These are phyloP conservation scores for Alternaria hordeiaustralica DNA, from an alignment of 2,329 filamentous ascomycete genomes.

Conservation along the genomic window DNA sequence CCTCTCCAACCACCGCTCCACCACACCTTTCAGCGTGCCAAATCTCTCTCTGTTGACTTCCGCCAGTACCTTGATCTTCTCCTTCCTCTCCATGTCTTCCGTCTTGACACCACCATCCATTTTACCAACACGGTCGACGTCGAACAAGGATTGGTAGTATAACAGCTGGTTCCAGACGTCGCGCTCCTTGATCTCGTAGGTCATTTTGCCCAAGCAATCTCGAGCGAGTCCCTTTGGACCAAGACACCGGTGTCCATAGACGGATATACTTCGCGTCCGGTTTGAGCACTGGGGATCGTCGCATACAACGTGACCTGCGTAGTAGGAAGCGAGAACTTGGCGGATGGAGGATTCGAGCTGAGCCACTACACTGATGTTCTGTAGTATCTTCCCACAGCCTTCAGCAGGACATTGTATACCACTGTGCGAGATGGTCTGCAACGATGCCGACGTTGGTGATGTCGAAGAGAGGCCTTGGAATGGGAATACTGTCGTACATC, in stretches of 20 bases:
- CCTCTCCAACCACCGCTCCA: conserved; percentile 85
- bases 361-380: conserved; percentile 77
- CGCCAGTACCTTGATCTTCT: conserved; percentile 69
- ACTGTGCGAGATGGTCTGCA: conserved; percentile 64
- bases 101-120: conserved; percentile 61
- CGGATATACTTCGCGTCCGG: conserved; percentile 88
- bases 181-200: conserved; percentile 86
- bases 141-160: conserved; percentile 84
- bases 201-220: conserved; percentile 86
- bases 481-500: conserved; percentile 72
- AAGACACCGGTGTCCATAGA: conserved; percentile 88
- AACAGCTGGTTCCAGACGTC: conserved; percentile 93
- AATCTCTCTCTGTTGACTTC: conserved; percentile 86
- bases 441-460: conserved; percentile 17
- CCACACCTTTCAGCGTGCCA: conserved; percentile 73
- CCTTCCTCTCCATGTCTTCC: conserved; percentile 56
- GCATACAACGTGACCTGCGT: conserved; percentile 89
- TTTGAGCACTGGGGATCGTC: conserved; percentile 87
- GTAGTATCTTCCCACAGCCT: conserved; percentile 69
- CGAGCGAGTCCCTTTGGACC: conserved; percentile 84
- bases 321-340: conserved; percentile 79
- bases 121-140: conserved; percentile 79
- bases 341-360: conserved; percentile 89
- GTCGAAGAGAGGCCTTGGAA: conserved; percentile 74
- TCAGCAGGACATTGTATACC: conserved; percentile 74